These are phyloP conservation scores for Royoungia palumana DNA, from an alignment of 768 basidiomycete species.

Conservation along the genomic window DNA sequence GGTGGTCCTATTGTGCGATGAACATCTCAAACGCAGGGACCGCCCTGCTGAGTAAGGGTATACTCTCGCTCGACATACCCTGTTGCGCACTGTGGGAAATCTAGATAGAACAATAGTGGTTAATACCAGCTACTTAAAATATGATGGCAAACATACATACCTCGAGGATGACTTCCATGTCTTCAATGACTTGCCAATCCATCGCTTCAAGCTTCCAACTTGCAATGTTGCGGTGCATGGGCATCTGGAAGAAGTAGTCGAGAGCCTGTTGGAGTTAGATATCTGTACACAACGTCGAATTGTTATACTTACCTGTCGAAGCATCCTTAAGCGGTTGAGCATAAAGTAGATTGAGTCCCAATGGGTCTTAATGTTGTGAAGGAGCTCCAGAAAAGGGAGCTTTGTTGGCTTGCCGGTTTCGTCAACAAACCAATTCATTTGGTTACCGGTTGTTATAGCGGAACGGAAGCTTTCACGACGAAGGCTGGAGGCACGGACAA, in stretches of 20 bases:
- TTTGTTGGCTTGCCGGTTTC: neutral
- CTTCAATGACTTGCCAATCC: neutral
- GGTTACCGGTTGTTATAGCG: neutral
- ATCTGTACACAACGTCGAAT: neutral
- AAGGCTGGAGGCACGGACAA: neutral
- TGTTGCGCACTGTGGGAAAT: neutral
- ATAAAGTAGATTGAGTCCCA: slow-evolving; percentile 24
- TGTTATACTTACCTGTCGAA: neutral
- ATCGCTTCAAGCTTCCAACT: neutral
- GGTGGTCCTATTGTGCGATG: neutral
- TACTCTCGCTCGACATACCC: neutral
- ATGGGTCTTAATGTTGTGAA: slow-evolving; percentile 32
- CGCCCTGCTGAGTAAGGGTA: neutral
- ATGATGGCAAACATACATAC: neutral
- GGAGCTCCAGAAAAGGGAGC: neutral
- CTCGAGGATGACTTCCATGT: neutral
- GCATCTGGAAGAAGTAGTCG: too few relatives aligned
- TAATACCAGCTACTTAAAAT: neutral
- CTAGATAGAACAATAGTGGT: neutral
- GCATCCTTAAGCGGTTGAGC: slow-evolving; percentile 13
- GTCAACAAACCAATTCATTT: neutral
- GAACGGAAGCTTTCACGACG: neutral
- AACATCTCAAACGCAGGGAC: neutral
- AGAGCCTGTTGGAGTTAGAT: too few relatives aligned
- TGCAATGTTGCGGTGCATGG: too few relatives aligned